Base-by-base conservation (phyloP, 371 early-diverging fungal species). In the Mortierella polycephala region DNA sequence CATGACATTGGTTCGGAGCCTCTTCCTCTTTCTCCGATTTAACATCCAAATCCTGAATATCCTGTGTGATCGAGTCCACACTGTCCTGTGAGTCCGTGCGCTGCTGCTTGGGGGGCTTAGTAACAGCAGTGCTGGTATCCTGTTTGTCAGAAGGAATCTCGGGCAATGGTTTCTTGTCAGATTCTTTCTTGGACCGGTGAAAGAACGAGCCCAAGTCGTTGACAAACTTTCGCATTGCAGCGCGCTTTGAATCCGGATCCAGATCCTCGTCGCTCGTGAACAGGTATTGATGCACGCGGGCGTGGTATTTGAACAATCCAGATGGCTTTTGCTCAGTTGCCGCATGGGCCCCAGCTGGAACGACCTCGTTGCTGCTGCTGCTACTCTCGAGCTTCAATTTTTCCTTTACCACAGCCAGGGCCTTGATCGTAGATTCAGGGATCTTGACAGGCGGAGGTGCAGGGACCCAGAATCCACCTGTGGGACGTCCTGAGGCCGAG, bases 1-100 rank as follows among this genome's bases (percentile, higher is more conserved):
- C 79, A 20, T 79, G 79, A 45, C 79, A 79, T 49, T 79, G 79
- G 30, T 79, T 72, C 5, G 79, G 69, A 18, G 54, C 21, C 46
- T 69, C 79, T 14, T 66, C 69, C 1, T 66, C 69, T 2, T 67
- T 60, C 1, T 64, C 67, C 1, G 62, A 37, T 63, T 69, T 65
- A 53, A 71, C 57, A 10, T 69, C 62, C 54, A 79, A 45, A 16
- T 50, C 63, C 14, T 40, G 50, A 46, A 72, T 56, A 11, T 62
- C 69, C 45, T 71, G 47, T 10, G 62, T 57, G 45, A 72, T 47
- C 18, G 72, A 53, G 18, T 71, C 73, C 40, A 72, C 75, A 13
- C 61, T 65, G 44, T 57, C 66, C 10, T 41, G 62, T 9, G 72
- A 72, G 7, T 45, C 63, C 14, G 45, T 57, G 21, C 60, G 61